These are phyloP conservation scores for Gossypium arboreum DNA, from an alignment of 345 rosid genomes.

Conservation along the genomic window DNA sequence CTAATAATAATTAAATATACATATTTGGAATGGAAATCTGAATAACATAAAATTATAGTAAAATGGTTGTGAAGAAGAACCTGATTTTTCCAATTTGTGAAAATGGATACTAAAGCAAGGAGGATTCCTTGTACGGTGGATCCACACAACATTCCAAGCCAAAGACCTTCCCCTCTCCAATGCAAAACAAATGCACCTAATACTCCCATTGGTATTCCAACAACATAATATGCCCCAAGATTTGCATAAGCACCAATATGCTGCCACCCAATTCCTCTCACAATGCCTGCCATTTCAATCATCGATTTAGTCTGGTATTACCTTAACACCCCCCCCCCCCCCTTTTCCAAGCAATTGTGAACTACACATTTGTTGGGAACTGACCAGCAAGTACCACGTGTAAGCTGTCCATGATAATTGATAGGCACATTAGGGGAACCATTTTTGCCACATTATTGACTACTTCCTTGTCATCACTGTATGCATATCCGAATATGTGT, in stretches of 20 bases:
- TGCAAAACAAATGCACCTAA: constrained; percentile 23
- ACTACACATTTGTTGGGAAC: background rate
- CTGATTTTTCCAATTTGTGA: constrained; percentile 59
- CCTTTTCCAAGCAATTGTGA: no score
- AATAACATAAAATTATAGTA: no score
- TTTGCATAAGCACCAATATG: constrained; percentile 52
- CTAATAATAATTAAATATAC: no score
- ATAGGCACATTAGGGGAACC: constrained; percentile 31
- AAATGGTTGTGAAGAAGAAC: constrained; percentile 16
- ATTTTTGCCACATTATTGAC: constrained; percentile 32
- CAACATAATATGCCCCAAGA: constrained; percentile 53
- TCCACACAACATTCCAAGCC: constrained; percentile 50
- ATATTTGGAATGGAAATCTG: no score
- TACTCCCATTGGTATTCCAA: constrained; percentile 46
- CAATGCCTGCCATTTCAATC: constrained; percentile 34
- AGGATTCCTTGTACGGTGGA: constrained; percentile 30
- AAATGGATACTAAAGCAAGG: constrained; percentile 38
- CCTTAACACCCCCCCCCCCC: no score
- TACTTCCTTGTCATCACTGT: constrained; percentile 31
- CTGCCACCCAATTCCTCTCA: constrained; percentile 72
- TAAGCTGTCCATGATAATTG: constrained; percentile 30
- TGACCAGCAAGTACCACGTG: background rate
- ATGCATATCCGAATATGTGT: constrained; percentile 28
- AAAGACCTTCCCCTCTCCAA: constrained; percentile 48
- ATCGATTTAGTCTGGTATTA: no score